Percentiles rank a stretch among this genome's conserved stretches.
Evolutionary conservation across 2,329 filamentous ascomycete genomes (phyloP).

Genomic region (Colletotrichum kahawae): DNA sequence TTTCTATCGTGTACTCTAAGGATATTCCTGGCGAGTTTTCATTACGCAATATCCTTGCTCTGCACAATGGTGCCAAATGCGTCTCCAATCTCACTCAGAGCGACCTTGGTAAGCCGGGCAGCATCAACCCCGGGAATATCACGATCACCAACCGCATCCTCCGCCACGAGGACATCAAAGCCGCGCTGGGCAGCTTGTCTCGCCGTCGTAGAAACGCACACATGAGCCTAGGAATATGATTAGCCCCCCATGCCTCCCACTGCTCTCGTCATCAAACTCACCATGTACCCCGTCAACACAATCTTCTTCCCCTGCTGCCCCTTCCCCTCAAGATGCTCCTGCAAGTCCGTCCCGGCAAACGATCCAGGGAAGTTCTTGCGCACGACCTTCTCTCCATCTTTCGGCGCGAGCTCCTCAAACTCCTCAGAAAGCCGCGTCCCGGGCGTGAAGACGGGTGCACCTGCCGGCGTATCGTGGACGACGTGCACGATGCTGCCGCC

Average conservation of each 20-base stretch:
- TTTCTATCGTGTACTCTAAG: not conserved
- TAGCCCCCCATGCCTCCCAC: not conserved
- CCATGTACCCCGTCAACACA: slow-evolving; percentile 66
- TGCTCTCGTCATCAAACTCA: slow-evolving; percentile 27
- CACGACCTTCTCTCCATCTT: slow-evolving; percentile 60
- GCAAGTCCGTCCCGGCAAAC: slow-evolving; percentile 65
- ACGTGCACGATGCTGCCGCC: slow-evolving; percentile 62
- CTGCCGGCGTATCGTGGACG: slow-evolving; percentile 61
- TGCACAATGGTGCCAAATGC: slow-evolving; percentile 66
- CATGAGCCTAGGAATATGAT: slow-evolving; percentile 58
- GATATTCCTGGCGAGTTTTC: not conserved
- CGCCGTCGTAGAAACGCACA: slow-evolving; percentile 68
- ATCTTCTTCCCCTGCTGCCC: slow-evolving; percentile 62
- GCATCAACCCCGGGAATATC: slow-evolving; percentile 68
- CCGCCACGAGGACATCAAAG: slow-evolving; percentile 66
- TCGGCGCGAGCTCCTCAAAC: slow-evolving; percentile 63
- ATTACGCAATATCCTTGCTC: slow-evolving; percentile 29
- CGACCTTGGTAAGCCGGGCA: slow-evolving; percentile 54
- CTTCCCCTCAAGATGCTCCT: slow-evolving; percentile 53
- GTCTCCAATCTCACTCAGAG: slow-evolving; percentile 65
- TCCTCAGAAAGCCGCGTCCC: slow-evolving; percentile 63
- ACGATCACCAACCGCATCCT: slow-evolving; percentile 69
- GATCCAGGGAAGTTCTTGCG: slow-evolving; percentile 62
- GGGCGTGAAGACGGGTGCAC: slow-evolving; percentile 70
- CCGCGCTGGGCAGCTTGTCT: slow-evolving; percentile 64